Evolutionary conservation across 139 green algal genomes (phyloP), one percentile per base, ranked within the genome.

Genomic region (Chlorella sp.): DNA sequence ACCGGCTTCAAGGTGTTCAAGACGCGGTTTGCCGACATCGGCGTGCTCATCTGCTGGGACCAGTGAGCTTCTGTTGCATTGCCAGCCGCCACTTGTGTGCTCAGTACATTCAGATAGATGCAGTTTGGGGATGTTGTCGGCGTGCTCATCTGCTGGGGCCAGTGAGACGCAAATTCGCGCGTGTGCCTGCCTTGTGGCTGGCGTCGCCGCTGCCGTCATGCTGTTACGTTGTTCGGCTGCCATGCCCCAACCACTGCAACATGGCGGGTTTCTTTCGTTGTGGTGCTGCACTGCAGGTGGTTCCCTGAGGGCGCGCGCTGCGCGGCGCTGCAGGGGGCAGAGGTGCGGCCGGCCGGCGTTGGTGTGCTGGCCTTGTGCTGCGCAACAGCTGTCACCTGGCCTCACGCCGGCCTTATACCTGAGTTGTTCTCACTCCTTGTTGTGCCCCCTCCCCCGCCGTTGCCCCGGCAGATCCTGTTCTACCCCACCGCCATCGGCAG

Each of bases 401-500:
- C 30, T 19, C 9, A 19, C 56, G 56, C 56, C 56, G 3, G 17
- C 30, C 4, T 8, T 67, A 22, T 67, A 32, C 22, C 19, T 30
- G 5, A 22, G 58, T 22, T 67, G 58, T 72, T 32, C 65, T 38
- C n/a, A 16, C 2, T 22, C 6, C 32, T 19, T 32, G 65, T 72
- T 41, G n/a, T 28, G n/a, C n/a, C 65, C 30, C 22, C 65, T 48
- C 68, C 68, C 68, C 11, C 68, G 26, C 68, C 19, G n/a, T 22
- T 36, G 20, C 40, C 69, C 73, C 79, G 58, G 76, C 86, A 93
- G 89, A 46, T 96, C 22, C 75, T 96, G 22, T 89, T 96, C 64
- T 96, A 94, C 86, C 93, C 93, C 28, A 94, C 93, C 1, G 93
- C 93, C 20, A 96, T 96, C 67, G 93, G 93, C 73, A 88, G 54